These are phyloP conservation scores for Arachis hypogaea DNA, from an alignment of 306 rosid genomes.

Conservation along the genomic window DNA sequence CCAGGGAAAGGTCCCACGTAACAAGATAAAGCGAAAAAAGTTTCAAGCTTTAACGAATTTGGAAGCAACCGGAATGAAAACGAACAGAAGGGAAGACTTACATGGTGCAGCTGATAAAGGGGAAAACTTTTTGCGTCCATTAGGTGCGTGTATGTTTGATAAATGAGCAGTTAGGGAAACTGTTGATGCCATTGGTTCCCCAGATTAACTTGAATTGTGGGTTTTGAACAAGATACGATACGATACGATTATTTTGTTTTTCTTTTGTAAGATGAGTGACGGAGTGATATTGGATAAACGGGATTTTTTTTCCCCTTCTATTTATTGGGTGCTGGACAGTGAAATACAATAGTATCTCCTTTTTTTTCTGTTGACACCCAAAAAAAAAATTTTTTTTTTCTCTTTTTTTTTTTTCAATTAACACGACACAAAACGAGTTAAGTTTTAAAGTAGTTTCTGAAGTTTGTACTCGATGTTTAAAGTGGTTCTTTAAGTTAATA, in stretches of 20 bases:
- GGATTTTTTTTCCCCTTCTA: background rate
- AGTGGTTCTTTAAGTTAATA: too few species aligned
- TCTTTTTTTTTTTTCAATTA: too few species aligned
- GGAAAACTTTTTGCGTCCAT: conserved; percentile 44
- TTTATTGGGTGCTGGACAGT: background rate
- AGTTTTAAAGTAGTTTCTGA: too few species aligned
- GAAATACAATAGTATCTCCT: too few species aligned
- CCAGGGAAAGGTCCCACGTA: background rate
- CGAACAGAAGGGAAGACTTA: conserved; percentile 38
- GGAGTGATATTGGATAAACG: background rate
- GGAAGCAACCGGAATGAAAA: conserved; percentile 38
- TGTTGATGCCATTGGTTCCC: conserved; percentile 62
- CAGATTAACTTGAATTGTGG: background rate
- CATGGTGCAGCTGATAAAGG: conserved; percentile 46
- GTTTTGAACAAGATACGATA: background rate
- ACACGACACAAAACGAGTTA: too few species aligned
- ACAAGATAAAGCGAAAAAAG: conserved; percentile 18
- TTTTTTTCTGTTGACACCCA: too few species aligned
- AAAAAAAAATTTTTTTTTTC: too few species aligned
- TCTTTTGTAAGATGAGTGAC: background rate
- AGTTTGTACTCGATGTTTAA: too few species aligned
- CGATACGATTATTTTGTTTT: background rate
- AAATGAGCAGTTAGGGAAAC: conserved; percentile 55
- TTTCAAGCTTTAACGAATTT: background rate
- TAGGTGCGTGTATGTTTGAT: conserved; percentile 45